Conservation (phyloP, 371 early-diverging fungal genomes). For the Rhizopus stolonifer region DNA sequence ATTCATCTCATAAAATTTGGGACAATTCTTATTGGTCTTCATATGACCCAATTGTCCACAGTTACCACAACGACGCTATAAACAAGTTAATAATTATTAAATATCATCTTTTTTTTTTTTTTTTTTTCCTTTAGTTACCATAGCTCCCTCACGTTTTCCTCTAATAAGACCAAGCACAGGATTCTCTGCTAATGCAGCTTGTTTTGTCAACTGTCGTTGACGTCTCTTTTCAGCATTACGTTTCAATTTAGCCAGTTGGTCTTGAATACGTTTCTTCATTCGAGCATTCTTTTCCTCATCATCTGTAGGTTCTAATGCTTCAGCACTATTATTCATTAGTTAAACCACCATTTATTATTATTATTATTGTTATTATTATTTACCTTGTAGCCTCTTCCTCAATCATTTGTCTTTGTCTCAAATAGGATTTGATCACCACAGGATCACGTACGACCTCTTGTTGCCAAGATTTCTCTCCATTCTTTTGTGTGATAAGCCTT, state of each 20-base stretch:
- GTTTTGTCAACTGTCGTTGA: slow-evolving; percentile 48
- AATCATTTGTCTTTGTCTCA: slow-evolving; percentile 81
- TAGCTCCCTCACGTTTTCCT: slow-evolving; percentile 58
- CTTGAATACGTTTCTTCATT: slow-evolving; percentile 62
- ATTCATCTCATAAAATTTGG: slow-evolving; percentile 52
- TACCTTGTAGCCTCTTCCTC: slow-evolving; percentile 64
- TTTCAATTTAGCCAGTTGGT: slow-evolving; percentile 62
- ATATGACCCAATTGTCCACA: slow-evolving; percentile 86
- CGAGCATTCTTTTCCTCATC: slow-evolving; percentile 63
- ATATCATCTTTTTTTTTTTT: no score
- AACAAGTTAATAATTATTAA: no score
- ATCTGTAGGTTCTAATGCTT: slow-evolving; percentile 57
- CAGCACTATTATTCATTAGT: slow-evolving; percentile 32
- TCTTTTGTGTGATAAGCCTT: slow-evolving; percentile 53
- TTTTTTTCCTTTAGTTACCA: slow-evolving; percentile 24
- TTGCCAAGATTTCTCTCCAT: slow-evolving; percentile 74
- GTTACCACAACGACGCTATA: slow-evolving; percentile 78
- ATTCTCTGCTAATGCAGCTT: slow-evolving; percentile 51
- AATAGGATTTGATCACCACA: slow-evolving; percentile 86
- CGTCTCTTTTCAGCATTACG: slow-evolving; percentile 64
- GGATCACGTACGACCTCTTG: slow-evolving; percentile 82
- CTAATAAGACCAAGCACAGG: slow-evolving; percentile 55
- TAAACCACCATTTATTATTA: no score
- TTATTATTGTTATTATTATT: not conserved
- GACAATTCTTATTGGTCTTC: slow-evolving; percentile 87